Conservation (phyloP, 495 filamentous ascomycete species). For the Amphirosellinia nigrospora region DNA sequence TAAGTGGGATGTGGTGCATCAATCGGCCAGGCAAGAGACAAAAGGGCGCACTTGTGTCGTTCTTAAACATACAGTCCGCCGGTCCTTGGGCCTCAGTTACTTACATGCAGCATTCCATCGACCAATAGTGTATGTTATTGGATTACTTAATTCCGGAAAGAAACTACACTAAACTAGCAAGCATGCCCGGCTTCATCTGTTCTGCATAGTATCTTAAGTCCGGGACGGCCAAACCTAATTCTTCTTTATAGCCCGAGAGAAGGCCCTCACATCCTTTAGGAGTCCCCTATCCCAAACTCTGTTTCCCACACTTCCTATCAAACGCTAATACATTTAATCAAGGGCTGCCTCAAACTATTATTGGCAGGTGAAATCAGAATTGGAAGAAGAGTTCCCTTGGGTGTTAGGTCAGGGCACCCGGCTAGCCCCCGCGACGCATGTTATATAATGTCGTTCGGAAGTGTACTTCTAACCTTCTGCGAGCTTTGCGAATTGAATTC, state of each 20-base stretch:
- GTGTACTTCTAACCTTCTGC: not conserved
- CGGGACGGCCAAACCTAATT: not conserved
- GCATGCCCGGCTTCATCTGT: too few relatives aligned
- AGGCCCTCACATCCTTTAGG: not conserved
- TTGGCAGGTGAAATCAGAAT: not conserved
- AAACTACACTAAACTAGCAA: not conserved
- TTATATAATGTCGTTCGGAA: not conserved
- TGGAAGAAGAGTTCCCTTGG: not conserved
- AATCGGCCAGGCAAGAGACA: not conserved
- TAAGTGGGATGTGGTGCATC: not conserved
- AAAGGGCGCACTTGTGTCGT: constrained; percentile 12
- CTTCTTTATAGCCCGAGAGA: not conserved
- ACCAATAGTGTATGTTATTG: not conserved
- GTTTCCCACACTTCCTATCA: not conserved
- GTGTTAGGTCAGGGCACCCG: not conserved
- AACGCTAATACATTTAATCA: not conserved
- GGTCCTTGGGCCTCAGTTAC: not conserved
- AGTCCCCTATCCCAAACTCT: not conserved
- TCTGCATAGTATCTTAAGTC: too few relatives aligned
- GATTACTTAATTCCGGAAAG: not conserved
- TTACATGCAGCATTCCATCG: not conserved
- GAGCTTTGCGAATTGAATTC: not conserved
- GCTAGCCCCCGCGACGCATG: not conserved
- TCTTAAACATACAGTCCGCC: constrained; percentile 6
- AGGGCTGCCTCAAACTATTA: not conserved